Percentiles rank a stretch among this genome's conserved stretches.
Conservation (phyloP, 768 basidiomycete genomes). For the Termitomyces sp. region DNA sequence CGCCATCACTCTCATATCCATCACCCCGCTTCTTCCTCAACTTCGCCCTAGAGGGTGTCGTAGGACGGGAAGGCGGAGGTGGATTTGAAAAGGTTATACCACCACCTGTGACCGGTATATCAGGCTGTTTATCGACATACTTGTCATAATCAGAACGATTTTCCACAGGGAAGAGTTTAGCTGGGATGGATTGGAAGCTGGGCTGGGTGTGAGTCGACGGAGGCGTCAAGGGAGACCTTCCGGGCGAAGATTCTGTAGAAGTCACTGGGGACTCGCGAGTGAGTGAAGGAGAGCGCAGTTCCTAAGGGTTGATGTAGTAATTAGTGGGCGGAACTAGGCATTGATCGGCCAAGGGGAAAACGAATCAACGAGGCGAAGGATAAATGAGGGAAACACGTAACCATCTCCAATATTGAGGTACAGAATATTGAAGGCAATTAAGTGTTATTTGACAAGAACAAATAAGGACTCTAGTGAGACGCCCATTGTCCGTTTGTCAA, state of each 20-base stretch:
- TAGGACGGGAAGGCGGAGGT: conserved; percentile 20
- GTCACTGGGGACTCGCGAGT: conserved; percentile 28
- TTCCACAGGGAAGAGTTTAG: conserved; percentile 11
- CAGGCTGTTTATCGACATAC: conserved; percentile 2
- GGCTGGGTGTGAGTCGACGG: conserved; percentile 9
- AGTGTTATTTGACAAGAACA: neutral
- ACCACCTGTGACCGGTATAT: neutral
- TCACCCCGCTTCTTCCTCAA: conserved; percentile 39
- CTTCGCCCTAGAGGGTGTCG: conserved; percentile 23
- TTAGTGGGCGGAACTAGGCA: neutral
- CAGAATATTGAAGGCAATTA: neutral
- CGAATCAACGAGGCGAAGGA: neutral
- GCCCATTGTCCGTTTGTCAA: neutral
- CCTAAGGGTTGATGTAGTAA: conserved; percentile 5
- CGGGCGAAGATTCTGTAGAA: conserved; percentile 28
- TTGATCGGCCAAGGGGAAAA: neutral
- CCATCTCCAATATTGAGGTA: neutral
- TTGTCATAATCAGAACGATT: conserved; percentile 3
- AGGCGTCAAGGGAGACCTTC: conserved; percentile 16
- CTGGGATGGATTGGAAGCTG: conserved; percentile 7
- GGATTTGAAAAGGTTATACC: conserved; percentile 19
- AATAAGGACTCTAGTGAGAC: neutral
- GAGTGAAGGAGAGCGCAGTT: conserved; percentile 23
- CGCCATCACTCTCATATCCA: conserved; percentile 51
- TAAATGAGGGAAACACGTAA: neutral